Evolutionary conservation across 1,139 yeast species (phyloP), one percentile per base, ranked within the genome.

Genomic region (Tardiomyces blankii): DNA sequence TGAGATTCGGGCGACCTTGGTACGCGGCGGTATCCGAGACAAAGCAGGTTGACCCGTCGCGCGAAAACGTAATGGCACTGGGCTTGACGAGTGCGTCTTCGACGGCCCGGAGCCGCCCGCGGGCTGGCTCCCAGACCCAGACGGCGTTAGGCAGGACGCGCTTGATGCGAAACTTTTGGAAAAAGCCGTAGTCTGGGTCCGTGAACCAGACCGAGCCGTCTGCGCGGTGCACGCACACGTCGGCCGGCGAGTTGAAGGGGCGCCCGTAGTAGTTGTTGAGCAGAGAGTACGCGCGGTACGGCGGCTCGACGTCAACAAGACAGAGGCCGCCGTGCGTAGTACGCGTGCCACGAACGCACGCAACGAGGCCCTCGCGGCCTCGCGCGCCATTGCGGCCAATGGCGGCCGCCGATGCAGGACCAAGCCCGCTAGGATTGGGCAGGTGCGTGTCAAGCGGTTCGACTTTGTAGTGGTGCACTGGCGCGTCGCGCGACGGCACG

Each of bases 171-270:
- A 58, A 48, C 11, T 52, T 51, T 42, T 58, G 62, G 14, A 45
- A 41, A 23, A 48, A 38, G 8, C 52, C 61, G 42, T 59, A 59
- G 42, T 51, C 48, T 6, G 63, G 62, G 42, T 59, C 63, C 0
- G 62, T 59, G 49, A 59, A 59, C 63, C 62, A 59, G 30, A 59
- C 52, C 8, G 54, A 46, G 12, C 55, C 54, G 41, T 57, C 61
- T 23, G 48, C 32, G 12, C 54, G 58, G 12, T 46, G 45, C 2
- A 57, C 51, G 11, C 52, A 60, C 28, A 59, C 62, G 41, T 59
- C 63, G 45, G 56, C 58, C 2, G 53, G 52, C 8, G 62, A 51
- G 44, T 57, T 59, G 48, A 59, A 55, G 3, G 57, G 60, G 14
- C 59, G 44, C 21, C 57, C 60, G 39, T 50, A 44, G 42, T 47